Percentiles rank a stretch among this genome's conserved stretches.
Conservation (phyloP, 2,329 filamentous ascomycete species). For the Ambrosiella xylebori region DNA sequence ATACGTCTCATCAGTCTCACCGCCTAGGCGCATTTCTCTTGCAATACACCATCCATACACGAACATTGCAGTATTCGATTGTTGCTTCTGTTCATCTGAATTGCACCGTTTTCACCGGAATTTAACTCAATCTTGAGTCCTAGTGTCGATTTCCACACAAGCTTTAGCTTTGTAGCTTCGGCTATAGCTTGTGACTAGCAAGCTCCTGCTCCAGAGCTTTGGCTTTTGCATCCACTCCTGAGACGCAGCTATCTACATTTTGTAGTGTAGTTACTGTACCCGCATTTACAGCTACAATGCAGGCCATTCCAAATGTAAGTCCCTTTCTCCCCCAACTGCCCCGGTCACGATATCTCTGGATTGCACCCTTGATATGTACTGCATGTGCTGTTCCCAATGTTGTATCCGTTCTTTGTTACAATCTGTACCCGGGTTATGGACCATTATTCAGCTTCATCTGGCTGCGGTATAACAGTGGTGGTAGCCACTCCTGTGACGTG, state of each 20-base stretch:
- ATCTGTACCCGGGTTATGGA: background rate
- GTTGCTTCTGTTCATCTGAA: background rate
- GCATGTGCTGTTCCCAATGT: slow-evolving; percentile 2
- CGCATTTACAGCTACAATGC: slow-evolving; percentile 24
- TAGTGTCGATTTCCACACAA: background rate
- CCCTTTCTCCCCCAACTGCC: background rate
- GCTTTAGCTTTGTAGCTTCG: slow-evolving; percentile 1
- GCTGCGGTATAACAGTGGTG: background rate
- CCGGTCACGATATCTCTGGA: background rate
- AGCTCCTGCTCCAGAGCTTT: background rate
- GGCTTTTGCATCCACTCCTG: background rate
- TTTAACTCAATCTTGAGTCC: background rate
- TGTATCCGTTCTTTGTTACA: background rate
- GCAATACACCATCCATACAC: background rate
- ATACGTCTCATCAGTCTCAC: background rate
- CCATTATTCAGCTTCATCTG: background rate
- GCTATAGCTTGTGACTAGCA: slow-evolving; percentile 1
- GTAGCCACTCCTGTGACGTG: background rate
- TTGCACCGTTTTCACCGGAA: background rate
- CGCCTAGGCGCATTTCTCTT: background rate
- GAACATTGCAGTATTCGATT: no score
- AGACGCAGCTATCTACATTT: background rate
- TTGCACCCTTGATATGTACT: background rate
- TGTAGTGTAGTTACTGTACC: background rate
- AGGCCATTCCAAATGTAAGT: slow-evolving; percentile 36